Evolutionary conservation across 75 land plant species (phyloP).

Genomic region (Sequoia sempervirens): DNA sequence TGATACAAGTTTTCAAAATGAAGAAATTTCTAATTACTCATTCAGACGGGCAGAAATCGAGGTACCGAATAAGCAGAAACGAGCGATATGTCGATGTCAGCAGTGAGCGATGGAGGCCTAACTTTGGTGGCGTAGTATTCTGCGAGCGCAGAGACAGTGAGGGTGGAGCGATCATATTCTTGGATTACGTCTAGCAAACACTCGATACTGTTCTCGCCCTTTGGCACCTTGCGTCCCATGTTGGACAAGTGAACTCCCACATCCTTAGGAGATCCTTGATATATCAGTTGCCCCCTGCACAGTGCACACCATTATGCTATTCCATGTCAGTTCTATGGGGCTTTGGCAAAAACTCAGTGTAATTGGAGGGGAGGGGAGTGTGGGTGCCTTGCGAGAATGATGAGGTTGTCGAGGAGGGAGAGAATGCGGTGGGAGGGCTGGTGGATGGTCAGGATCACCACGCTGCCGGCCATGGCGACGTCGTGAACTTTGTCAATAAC

Average conservation of each 20-base stretch:
- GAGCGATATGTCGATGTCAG: constrained; percentile 10
- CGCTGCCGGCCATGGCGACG: constrained; percentile 66
- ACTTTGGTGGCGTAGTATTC: constrained; percentile 38
- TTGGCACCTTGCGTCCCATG: constrained; percentile 48
- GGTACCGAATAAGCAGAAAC: neutral
- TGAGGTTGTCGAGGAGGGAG: constrained; percentile 50
- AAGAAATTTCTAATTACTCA: too few relatives aligned
- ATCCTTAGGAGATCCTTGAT: constrained; percentile 46
- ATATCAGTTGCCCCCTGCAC: constrained; percentile 52
- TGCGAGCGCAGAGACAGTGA: constrained; percentile 38
- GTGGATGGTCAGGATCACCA: constrained; percentile 71
- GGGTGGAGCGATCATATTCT: constrained; percentile 42
- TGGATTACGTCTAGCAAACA: constrained; percentile 57
- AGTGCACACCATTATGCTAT: neutral
- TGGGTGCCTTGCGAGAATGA: constrained; percentile 41
- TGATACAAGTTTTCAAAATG: too few relatives aligned
- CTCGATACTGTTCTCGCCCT: constrained; percentile 57
- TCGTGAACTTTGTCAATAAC: constrained; percentile 63
- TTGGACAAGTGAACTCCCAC: constrained; percentile 26
- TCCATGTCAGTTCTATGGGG: neutral
- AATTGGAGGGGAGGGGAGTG: neutral
- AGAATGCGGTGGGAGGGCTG: constrained; percentile 67
- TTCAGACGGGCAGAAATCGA: neutral
- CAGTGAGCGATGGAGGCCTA: constrained; percentile 28
- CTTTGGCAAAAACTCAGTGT: neutral